Percentiles rank a stretch among this genome's conserved stretches.
These are phyloP conservation scores for Pseudocercospora vitis DNA, from an alignment of 2,329 filamentous ascomycete genomes.

Conservation along the genomic window DNA sequence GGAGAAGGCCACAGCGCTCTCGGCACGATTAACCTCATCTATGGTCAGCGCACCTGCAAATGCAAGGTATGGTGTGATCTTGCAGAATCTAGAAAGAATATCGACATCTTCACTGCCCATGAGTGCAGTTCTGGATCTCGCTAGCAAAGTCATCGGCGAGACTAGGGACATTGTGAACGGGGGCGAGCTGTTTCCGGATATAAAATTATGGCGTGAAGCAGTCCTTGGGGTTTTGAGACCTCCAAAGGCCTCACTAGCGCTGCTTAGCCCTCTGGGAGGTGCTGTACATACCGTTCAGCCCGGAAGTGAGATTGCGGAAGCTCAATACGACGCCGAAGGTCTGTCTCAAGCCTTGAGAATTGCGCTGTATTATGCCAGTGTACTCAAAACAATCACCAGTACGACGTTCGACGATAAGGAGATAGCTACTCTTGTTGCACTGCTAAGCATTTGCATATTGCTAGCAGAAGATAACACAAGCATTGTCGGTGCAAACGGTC, in stretches of 20 bases:
- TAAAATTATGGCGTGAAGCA: slow-evolving; percentile 63
- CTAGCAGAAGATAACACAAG: slow-evolving; percentile 62
- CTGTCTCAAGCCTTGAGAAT: slow-evolving; percentile 74
- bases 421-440: slow-evolving; percentile 47
- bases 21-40: slow-evolving; percentile 25
- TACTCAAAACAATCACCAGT: slow-evolving; percentile 49
- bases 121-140: slow-evolving; percentile 57
- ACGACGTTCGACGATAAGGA: slow-evolving; percentile 34
- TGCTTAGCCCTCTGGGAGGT: slow-evolving; percentile 72
- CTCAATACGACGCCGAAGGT: slow-evolving; percentile 61
- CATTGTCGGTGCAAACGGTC: slow-evolving; percentile 55
- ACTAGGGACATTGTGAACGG: slow-evolving; percentile 21
- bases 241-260: slow-evolving; percentile 65
- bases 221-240: slow-evolving; percentile 57
- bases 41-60: slow-evolving; percentile 22
- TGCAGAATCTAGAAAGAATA: slow-evolving; percentile 52
- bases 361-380: slow-evolving; percentile 64
- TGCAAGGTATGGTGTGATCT: slow-evolving; percentile 51
- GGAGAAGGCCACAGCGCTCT: slow-evolving; percentile 43
- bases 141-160: slow-evolving; percentile 49
- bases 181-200: slow-evolving; percentile 32
- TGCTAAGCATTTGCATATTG: slow-evolving; percentile 56
- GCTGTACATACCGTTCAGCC: slow-evolving; percentile 62
- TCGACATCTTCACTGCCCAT: slow-evolving; percentile 48
- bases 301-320: slow-evolving; percentile 26